Evolutionary conservation across 768 basidiomycete species (phyloP), one percentile per base, ranked within the genome.

Genomic region (Mycena indigotica): DNA sequence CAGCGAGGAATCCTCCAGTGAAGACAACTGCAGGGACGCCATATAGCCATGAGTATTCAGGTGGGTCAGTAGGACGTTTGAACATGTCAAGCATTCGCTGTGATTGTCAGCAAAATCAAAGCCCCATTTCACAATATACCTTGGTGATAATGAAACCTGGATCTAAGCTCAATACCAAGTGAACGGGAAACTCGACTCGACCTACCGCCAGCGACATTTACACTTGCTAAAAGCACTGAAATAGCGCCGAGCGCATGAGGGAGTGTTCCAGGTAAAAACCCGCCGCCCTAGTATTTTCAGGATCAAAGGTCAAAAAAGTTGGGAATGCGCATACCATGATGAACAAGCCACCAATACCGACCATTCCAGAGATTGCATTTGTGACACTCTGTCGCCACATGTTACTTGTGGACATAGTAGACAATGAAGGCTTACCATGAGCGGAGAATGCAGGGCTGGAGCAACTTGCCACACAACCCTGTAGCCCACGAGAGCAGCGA

Each of bases 41-140:
- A 65, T 94, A 94, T 10, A 95, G 73, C 85, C 87, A 93, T 1
- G 87, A 83, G 71, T 93, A 93, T 67, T 95, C 93, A 4, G 93
- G 91, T 8, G 93, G 93, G 72, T 95, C 93, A 50, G 84, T 86
- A 15, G 86, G 70, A 89, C 93, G 86, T 74, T 89, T 91, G 72
- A 95, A 95, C 88, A 95, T 92, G 67, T 94, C 91, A 58, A 95
- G 76, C 93, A 95, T 95, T 40, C 92, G 86, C 71, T 93, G 28
- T 1, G 8, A 25, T 28, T 15, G 15, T 12, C 21, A 21, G 45
- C 40, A 29, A 38, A 32, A 39, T 28, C 29, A 24, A 53, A n/a
- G n/a, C n/a, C n/a, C n/a, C n/a, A n/a, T n/a, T n/a, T n/a, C n/a
- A 2, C 32, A 49, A 23, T 6, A 24, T 51, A 58, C 61, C 30